Evolutionary conservation across 257 asterid species (phyloP).

Genomic region (Lantana camara): DNA sequence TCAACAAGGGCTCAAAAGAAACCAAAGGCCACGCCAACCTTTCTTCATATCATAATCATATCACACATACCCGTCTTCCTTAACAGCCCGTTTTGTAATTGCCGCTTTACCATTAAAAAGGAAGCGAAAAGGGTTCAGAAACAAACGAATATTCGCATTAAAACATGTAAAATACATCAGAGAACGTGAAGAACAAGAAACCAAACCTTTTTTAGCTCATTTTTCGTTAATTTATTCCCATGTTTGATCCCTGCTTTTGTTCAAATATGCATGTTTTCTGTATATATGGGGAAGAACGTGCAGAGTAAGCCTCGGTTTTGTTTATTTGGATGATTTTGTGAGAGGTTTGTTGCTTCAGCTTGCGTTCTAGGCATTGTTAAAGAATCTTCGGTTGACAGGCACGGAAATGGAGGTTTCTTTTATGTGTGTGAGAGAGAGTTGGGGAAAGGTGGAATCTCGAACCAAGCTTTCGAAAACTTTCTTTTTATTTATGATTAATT

Average conservation of each 20-base stretch:
- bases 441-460: not conserved
- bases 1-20: conserved; percentile 1
- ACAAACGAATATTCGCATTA: not conserved
- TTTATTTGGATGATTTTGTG: not conserved
- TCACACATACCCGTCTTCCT: conserved; percentile 2
- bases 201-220: conserved; percentile 2
- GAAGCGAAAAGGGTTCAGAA: conserved; percentile 24
- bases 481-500: too few relatives aligned
- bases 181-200: conserved; percentile 1
- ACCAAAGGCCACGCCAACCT: conserved; percentile 13
- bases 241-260: not conserved
- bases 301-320: not conserved
- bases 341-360: too few relatives aligned
- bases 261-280: not conserved
- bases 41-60: conserved; percentile 6
- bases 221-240: not conserved
- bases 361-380: not conserved
- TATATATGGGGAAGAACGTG: not conserved
- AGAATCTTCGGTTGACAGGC: not conserved
- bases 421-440: not conserved
- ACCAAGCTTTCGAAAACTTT: too few relatives aligned
- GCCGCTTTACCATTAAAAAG: conserved; percentile 36
- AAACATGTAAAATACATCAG: not conserved
- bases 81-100: not conserved
- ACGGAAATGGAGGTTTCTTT: not conserved